Base-by-base conservation (phyloP, 2,329 filamentous ascomycete species). In the Botrytis pseudocinerea region DNA sequence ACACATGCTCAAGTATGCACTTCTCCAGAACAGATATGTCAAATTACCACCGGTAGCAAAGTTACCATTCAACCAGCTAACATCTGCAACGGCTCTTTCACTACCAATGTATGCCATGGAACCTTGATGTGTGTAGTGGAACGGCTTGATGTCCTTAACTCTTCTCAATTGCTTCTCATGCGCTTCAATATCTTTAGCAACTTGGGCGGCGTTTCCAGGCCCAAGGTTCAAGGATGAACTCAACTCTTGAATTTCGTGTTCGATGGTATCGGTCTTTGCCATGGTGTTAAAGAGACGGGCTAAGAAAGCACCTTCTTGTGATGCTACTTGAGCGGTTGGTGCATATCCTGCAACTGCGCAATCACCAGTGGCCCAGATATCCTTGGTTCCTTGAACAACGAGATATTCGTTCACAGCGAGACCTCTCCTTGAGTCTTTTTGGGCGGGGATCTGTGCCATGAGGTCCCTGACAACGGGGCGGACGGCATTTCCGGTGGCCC, bases 1-100 rank as follows among this genome's bases (percentile, higher is more conserved):
- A 90, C 95, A 98, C 96, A 99, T 99, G 88, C 94, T 98, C 83
- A 99, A 87, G 84, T 99, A 99, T 72, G 95, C 96, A 82, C 93
- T 97, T 82, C 95, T 90, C 96, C 96, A 99, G 90, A 99, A 99
- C 78, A 98, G 89, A 85, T 97, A 99, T 73, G 96, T 99, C 84
- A 98, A 86, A 80, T 92, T 93, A 82, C 96, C 96, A 82, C 95
- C 96, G 63, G 92, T 93, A 75, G 96, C 95, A 79, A 99, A 89
- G 86, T 98, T 99, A 78, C 96, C 96, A 80, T 96, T 97, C 85
- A 97, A 91, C 95, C 96, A 99, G 82, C 91, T 93, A 80, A 99
- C 94, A 84, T 99, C 96, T 75, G 96, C 96, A 74, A 99, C 96
- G 68, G 96, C 96, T 88, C 95, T 95, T 83, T 99, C 96, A 83